Base-by-base conservation (phyloP, 2,329 filamentous ascomycete species). In the Nemania sp. region DNA sequence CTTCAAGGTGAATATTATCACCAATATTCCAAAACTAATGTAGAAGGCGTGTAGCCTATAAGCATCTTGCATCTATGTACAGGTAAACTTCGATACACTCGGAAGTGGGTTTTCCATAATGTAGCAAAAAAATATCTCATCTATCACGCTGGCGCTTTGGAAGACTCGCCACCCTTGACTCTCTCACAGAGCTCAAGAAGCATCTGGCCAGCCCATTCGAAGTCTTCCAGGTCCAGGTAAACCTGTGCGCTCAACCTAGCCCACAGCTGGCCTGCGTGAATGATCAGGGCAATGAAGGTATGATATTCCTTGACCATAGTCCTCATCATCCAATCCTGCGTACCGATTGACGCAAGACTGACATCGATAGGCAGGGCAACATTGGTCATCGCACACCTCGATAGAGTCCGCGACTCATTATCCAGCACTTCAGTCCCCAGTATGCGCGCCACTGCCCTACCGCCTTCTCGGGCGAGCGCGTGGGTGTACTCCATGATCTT, bases 161-260 rank as follows among this genome's bases (percentile, higher is more conserved):
- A 11, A 15, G 18, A 35, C 25, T 62, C 49, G 12, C 59, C 58
- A 5, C 37, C 34, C 34, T 56, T 59, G 13, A 80, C 77, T 59
- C 80, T 73, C 53, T 74, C 71, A 57, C 75, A 77, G 13, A 84
- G 47, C 39, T 78, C 74, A 71, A 84, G 83, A 69, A 95, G 73
- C 9, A 83, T 77, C 52, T 79, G 71, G 0, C 81, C 90, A 3
- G 83, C 82, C 83, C 85, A 90, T 72, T 89, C 84, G 71, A 95
- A 97, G 74, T 97, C 92, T 12, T 81, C 80, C 65, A 88, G 73
- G 25, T 91, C 91, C n/a, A 97, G 76, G 72, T 95, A 98, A 0
- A 95, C 83, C 79, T 97, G 92, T 13, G 85, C 91, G 71, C 90
- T 92, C 49, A 96, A 70, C 50, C 94, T 79, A 0, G 83, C 80